Evolutionary conservation across 73 alveolate genomes (phyloP).

Genomic region (Tetrahymena malaccensis): DNA sequence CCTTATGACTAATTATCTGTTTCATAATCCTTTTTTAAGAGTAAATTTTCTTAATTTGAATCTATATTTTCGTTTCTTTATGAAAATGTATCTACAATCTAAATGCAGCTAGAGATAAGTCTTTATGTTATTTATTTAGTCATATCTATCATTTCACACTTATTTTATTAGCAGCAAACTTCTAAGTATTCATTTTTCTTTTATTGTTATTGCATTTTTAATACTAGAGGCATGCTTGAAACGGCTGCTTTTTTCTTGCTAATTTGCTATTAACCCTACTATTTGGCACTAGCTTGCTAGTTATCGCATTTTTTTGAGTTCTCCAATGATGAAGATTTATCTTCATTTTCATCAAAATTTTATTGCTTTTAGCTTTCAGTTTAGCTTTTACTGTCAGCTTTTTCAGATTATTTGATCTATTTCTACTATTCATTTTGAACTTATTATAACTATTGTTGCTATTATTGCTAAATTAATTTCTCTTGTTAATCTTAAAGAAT

Average conservation of each 20-base stretch:
- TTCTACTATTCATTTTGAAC: background rate
- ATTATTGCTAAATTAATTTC: background rate
- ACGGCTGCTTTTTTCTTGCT: background rate
- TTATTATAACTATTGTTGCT: background rate
- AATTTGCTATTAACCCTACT: background rate
- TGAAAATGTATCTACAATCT: background rate
- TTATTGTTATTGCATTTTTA: background rate
- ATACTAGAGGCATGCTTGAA: background rate
- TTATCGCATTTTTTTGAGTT: background rate
- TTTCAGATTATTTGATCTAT: background rate
- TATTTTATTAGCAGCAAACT: background rate
- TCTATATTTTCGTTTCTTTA: background rate
- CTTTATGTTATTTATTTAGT: background rate
- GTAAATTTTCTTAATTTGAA: background rate
- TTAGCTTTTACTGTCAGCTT: background rate
- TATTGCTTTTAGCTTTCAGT: background rate
- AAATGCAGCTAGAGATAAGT: background rate
- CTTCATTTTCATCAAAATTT: background rate
- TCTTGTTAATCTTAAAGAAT: background rate
- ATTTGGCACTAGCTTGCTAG: background rate
- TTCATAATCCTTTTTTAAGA: background rate
- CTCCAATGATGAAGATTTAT: background rate
- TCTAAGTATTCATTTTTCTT: background rate
- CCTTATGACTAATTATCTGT: background rate
- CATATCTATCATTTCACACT: background rate